Base-by-base conservation (phyloP, 2,329 filamentous ascomycete species). In the Bipolaris victoriae region DNA sequence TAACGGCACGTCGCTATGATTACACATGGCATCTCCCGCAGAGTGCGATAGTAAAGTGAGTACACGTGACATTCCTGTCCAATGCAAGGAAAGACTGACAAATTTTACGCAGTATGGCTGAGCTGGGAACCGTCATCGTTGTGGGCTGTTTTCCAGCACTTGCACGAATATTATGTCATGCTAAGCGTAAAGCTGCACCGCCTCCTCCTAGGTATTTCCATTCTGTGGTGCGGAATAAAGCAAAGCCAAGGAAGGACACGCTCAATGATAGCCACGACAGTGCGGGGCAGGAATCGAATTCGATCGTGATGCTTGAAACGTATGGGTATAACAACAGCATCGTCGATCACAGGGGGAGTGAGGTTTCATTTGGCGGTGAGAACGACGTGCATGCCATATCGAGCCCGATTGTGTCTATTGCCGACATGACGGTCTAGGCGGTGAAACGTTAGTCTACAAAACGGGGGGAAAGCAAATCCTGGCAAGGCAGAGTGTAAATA, bases 81-180 rank as follows among this genome's bases (percentile, higher is more conserved):
- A 22, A 9, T 41, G 22, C 11, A n/a, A 18, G n/a, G 15, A 13
- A 13, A 22, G 18, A 7, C 39, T 36, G 35, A 41, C 13, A n/a
- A 4, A 10, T 22, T 22, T 35, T 20, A 40, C 29, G 29, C 15
- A 47, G 26, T 24, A 26, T 46, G 11, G 20, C 41, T 7, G 48
- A 56, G 35, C n/a, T 36, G 3, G 48, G 33, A 22, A 46, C 35
- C 15, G 41, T 41, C 40, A 45, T 52, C 29, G 11, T 56, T 39
- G 41, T 41, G 11, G 48, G 35, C 7, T 41, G 53, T 20, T 52
- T 41, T 33, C 11, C 35, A 15, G 45, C 24, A 7, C 31, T 52
- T 15, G 26, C 40, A 31, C 35, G 47, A n/a, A 20, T 52, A 11
- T 33, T 16, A 4, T 40, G 41, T 5, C 35, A 39, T 24, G 9